Conservation (phyloP, 257 asterid species). For the Ilex asprella region DNA sequence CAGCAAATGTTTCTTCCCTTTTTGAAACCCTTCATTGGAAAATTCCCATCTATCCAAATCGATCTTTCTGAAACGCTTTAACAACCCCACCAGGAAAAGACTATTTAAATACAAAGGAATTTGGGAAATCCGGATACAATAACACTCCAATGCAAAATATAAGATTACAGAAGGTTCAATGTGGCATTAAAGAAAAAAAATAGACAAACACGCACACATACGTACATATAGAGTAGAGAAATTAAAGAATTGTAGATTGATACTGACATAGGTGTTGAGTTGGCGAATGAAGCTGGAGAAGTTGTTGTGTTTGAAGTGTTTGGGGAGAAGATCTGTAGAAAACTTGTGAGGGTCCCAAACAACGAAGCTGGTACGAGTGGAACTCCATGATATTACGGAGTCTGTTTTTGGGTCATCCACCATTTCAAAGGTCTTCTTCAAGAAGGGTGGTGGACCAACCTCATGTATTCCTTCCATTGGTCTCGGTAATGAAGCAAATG, state of each 20-base stretch:
- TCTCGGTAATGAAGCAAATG: slow-evolving; percentile 15
- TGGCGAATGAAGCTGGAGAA: slow-evolving; percentile 95
- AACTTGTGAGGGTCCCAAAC: slow-evolving; percentile 83
- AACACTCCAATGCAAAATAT: background rate
- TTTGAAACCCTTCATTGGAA: slow-evolving; percentile 61
- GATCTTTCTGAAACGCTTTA: slow-evolving; percentile 74
- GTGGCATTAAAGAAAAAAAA: background rate
- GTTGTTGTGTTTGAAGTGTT: slow-evolving; percentile 81
- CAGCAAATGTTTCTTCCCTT: slow-evolving; percentile 74
- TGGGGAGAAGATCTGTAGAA: slow-evolving; percentile 69
- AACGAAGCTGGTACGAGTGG: slow-evolving; percentile 40
- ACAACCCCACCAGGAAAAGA: slow-evolving; percentile 3
- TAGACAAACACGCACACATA: background rate
- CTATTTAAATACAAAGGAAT: background rate
- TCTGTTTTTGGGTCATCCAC: slow-evolving; percentile 83
- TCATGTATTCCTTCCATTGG: slow-evolving; percentile 61
- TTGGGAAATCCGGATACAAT: background rate
- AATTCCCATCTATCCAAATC: slow-evolving; percentile 92
- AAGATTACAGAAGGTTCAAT: background rate
- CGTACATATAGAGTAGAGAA: background rate
- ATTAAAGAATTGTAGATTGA: background rate
- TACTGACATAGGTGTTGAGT: slow-evolving; percentile 83
- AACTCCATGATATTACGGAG: slow-evolving; percentile 68
- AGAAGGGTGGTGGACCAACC: slow-evolving; percentile 66
- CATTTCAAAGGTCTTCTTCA: slow-evolving; percentile 85